Evolutionary conservation across 257 asterid species (phyloP).

Genomic region (Lavandula angustifolia): DNA sequence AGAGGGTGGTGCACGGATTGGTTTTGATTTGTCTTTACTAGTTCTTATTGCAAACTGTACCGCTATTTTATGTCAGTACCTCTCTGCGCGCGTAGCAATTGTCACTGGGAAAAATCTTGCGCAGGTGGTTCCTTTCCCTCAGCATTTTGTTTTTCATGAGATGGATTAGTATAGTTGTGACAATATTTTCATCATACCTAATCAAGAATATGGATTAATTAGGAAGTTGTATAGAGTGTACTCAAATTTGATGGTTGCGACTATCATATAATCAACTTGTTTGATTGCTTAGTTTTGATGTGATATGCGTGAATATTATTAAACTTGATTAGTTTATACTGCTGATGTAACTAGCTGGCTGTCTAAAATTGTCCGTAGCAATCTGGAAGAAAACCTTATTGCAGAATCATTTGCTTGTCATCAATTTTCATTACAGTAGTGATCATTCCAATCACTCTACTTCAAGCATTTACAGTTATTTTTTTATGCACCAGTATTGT

Average conservation of each 20-base stretch:
- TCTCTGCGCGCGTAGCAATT: slow-evolving; percentile 80
- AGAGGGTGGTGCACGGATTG: slow-evolving; percentile 92
- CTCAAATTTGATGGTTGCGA: slow-evolving; percentile 1
- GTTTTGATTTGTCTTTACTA: slow-evolving; percentile 61
- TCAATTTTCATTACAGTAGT: slow-evolving; percentile 3
- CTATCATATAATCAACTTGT: slow-evolving; percentile 12
- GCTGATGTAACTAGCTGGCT: background rate
- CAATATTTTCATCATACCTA: slow-evolving; percentile 1
- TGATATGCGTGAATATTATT: slow-evolving; percentile 14
- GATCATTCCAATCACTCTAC: background rate
- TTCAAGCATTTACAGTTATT: background rate
- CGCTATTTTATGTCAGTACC: slow-evolving; percentile 83
- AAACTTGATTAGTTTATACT: background rate
- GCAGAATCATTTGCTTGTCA: background rate
- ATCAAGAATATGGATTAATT: background rate
- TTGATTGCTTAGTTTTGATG: background rate
- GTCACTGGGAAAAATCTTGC: slow-evolving; percentile 88
- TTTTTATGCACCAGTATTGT: slow-evolving; percentile 2
- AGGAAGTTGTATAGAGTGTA: slow-evolving; percentile 8
- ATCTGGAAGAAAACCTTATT: background rate
- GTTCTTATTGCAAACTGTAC: slow-evolving; percentile 61
- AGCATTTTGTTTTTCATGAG: background rate
- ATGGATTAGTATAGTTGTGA: slow-evolving; percentile 10
- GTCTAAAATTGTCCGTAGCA: background rate
- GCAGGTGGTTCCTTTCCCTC: slow-evolving; percentile 56